Base-by-base conservation (phyloP, 108 stramenopile genomes). In the Discostella stelligeroides region DNA sequence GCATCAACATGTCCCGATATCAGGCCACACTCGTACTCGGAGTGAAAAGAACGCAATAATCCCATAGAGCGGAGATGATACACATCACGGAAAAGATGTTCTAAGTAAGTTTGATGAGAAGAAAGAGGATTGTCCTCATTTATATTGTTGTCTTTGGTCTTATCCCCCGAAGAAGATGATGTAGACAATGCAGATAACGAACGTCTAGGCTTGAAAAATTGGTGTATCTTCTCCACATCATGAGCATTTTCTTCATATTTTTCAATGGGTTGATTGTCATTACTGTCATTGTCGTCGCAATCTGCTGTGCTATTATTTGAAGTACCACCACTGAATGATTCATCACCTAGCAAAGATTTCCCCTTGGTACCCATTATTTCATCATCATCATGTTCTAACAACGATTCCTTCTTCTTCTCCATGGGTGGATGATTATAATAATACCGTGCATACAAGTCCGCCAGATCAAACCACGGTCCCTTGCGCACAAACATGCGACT, bases 11-110 rank as follows among this genome's bases (percentile, higher is more conserved):
- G 54, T 11, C 90, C 93, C 13, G 80, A 80, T 41, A 86, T 79
- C 12, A 63, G 68, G 29, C 90, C 93, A 75, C 93, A 94, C 70
- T 94, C 93, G 68, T 87, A 82, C 80, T 94, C 93, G 18, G 63
- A 70, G 3, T 73, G 48, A 55, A 94, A 94, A 2, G 85, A 68
- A 1, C 90, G 84, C 30, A 94, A 54, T 21, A 91, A 74, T n/a
- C 93, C 88, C 81, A 84, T 87, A 2, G 61, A 54, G 29, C 56
- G n/a, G 1, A 92, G 81, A 29, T 69, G 75, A 29, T 57, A 18
- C 18, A 89, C 60, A 70, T 89, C 91, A 30, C 45, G 55, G 40
- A 88, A 68, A 1, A 87, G 56, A 51, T 47, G 11, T 23, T 47
- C 29, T 4, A 80, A 46, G 25, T 69, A 50, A 20, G 46, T n/a